Evolutionary conservation across 2,329 filamentous ascomycete species (phyloP).

Genomic region (Coniochaeta sp.): DNA sequence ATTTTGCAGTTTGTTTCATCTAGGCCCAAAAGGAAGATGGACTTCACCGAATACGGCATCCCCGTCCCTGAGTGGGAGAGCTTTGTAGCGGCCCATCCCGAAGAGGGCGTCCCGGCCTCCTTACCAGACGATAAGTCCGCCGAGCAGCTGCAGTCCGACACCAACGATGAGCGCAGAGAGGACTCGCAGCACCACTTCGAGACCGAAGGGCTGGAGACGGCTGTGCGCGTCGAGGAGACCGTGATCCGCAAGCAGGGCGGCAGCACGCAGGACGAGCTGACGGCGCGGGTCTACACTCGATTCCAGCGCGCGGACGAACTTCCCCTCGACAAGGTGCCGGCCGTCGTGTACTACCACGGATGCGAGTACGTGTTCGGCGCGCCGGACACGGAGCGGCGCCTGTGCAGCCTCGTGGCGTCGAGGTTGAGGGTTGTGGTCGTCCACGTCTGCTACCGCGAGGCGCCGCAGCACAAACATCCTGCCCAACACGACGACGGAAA

Average conservation of each 20-base stretch:
- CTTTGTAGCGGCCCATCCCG: background rate
- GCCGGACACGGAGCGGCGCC: background rate
- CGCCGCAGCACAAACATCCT: background rate
- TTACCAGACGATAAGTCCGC: background rate
- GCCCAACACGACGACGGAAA: background rate
- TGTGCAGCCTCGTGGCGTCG: background rate
- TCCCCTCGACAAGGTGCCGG: background rate
- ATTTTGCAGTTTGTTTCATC: background rate
- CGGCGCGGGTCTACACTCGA: background rate
- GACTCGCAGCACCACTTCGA: background rate
- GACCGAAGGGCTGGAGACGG: background rate
- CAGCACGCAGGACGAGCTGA: background rate
- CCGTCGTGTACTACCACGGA: background rate
- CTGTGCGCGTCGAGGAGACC: background rate
- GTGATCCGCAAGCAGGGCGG: background rate
- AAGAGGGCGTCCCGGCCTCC: background rate
- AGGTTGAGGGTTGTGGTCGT: background rate
- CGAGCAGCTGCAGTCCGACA: background rate
- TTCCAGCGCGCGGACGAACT: background rate
- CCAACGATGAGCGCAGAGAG: background rate
- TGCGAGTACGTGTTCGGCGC: background rate
- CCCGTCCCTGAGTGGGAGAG: background rate
- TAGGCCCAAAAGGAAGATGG: background rate
- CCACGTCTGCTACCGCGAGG: conserved; percentile 1
- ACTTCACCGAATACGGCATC: background rate